phyloP scores from a whole-genome alignment of 352 stramenopile species.

The Peronosclerospora sorghi region DNA sequence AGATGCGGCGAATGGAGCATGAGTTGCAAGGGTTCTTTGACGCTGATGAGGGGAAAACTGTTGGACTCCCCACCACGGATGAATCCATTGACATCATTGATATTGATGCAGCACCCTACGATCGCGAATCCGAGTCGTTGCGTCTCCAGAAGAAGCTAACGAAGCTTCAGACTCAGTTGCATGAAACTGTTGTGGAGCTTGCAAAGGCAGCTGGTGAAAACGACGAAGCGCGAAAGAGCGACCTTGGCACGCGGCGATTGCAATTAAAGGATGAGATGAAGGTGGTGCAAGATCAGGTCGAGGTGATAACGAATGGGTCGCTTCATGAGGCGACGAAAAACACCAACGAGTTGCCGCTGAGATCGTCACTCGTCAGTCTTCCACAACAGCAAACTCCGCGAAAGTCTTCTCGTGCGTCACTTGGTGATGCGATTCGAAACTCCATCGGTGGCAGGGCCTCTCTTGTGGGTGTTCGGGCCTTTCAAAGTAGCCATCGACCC shows the following conservation, averaged over 20 bases:
- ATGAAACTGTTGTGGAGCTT: conserved; percentile 56
- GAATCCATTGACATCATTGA: conserved; percentile 23
- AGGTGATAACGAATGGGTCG: conserved; percentile 27
- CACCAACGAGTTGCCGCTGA: conserved; percentile 16
- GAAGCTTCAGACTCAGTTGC: conserved; percentile 35
- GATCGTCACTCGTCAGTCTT: conserved; percentile 22
- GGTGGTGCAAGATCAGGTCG: conserved; percentile 46
- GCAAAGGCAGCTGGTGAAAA: conserved; percentile 45
- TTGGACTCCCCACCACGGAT: conserved; percentile 13
- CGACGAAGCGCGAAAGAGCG: conserved; percentile 29
- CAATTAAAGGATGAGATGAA: conserved; percentile 72
- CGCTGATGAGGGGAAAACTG: conserved; percentile 22
- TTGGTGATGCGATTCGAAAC: conserved; percentile 13
- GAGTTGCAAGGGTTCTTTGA: conserved; percentile 40
- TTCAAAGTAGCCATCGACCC: conserved; percentile 2
- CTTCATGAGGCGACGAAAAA: conserved; percentile 17
- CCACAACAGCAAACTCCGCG: conserved; percentile 17
- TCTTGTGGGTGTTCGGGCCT: conserved; percentile 5
- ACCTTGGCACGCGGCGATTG: conserved; percentile 42
- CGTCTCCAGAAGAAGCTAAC: conserved; percentile 36
- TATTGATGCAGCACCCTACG: conserved; percentile 39
- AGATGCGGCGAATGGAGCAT: conserved; percentile 60
- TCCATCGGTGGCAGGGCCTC: conserved; percentile 15
- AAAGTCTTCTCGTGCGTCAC: conserved; percentile 24
- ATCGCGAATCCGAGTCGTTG: conserved; percentile 23